A percentile compares a stretch with the other conserved stretches of the same genome.
Evolutionary conservation across 1,284 basidiomycete species (phyloP).

Genomic region (Coniferiporia weirii): DNA sequence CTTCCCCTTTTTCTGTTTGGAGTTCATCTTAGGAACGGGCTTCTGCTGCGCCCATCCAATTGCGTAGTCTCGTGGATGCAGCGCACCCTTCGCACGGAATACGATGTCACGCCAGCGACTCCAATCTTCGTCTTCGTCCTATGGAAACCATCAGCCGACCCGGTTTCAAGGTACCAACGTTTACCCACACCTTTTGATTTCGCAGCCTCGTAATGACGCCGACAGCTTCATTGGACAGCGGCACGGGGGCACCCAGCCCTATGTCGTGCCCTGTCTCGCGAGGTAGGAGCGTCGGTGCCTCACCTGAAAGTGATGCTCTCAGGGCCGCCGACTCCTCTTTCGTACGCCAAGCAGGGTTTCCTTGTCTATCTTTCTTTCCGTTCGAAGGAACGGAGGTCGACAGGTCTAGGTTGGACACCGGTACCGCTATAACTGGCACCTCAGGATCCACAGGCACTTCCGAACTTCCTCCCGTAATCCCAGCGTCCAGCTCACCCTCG

Average conservation of each 20-base stretch:
- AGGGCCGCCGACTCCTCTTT: slow-evolving; percentile 14
- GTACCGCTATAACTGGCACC: neutral
- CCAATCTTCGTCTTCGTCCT: slow-evolving; percentile 93
- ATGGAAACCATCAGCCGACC: slow-evolving; percentile 3
- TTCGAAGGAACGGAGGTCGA: neutral
- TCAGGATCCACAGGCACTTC: neutral
- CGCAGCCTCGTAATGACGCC: slow-evolving; percentile 78
- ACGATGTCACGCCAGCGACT: slow-evolving; percentile 83
- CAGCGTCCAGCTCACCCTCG: neutral
- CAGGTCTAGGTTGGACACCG: neutral
- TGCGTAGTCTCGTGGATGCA: slow-evolving; percentile 46
- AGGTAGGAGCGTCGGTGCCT: slow-evolving; percentile 50
- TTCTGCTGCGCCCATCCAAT: slow-evolving; percentile 11
- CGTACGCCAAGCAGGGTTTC: slow-evolving; percentile 4
- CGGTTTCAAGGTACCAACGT: slow-evolving; percentile 14
- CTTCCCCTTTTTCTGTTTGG: slow-evolving; percentile 1
- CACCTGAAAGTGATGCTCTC: slow-evolving; percentile 14
- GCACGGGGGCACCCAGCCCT: slow-evolving; percentile 85
- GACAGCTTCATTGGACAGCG: slow-evolving; percentile 81
- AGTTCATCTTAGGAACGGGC: neutral
- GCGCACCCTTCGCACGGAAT: slow-evolving; percentile 63
- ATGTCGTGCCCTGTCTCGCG: slow-evolving; percentile 83
- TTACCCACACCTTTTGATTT: slow-evolving; percentile 65
- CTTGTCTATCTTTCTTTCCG: neutral
- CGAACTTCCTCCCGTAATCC: neutral